Evolutionary conservation across 306 rosid genomes (phyloP).

Genomic region (Glycine latifolia): DNA sequence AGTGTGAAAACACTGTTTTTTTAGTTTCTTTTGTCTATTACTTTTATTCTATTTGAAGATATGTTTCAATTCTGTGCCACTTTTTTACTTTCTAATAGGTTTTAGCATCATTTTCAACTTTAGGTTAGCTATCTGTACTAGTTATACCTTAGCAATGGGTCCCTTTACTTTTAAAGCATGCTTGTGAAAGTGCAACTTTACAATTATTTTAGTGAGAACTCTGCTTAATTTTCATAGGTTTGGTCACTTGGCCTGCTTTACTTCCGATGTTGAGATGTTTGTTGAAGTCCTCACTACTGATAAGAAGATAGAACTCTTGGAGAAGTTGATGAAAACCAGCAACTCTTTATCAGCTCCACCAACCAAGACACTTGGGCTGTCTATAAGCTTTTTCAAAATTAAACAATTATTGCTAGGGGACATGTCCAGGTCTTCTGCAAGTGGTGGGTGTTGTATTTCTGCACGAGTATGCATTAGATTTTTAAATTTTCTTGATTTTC

Average conservation of each 20-base stretch:
- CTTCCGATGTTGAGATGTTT: constrained; percentile 81
- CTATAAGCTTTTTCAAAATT: constrained; percentile 74
- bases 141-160: neutral
- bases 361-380: constrained; percentile 72
- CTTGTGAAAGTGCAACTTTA: constrained; percentile 32
- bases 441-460: constrained; percentile 64
- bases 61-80: constrained; percentile 21
- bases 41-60: constrained; percentile 16
- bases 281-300: constrained; percentile 69
- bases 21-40: constrained; percentile 8
- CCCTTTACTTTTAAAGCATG: constrained; percentile 1
- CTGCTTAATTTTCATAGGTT: constrained; percentile 68
- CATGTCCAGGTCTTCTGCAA: constrained; percentile 56
- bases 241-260: constrained; percentile 92
- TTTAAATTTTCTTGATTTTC: constrained; percentile 25
- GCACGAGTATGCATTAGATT: constrained; percentile 25
- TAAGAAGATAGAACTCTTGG: constrained; percentile 69
- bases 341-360: constrained; percentile 56
- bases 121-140: neutral
- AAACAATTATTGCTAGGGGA: constrained; percentile 67
- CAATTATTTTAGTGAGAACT: constrained; percentile 30
- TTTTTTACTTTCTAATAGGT: constrained; percentile 14
- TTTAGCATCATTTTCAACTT: constrained; percentile 29
- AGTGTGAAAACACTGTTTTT: constrained; percentile 20
- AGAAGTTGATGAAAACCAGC: constrained; percentile 59